Evolutionary conservation across 2,329 filamentous ascomycete species (phyloP), one percentile per base, ranked within the genome.

Genomic region (Intubia oerlemansii): DNA sequence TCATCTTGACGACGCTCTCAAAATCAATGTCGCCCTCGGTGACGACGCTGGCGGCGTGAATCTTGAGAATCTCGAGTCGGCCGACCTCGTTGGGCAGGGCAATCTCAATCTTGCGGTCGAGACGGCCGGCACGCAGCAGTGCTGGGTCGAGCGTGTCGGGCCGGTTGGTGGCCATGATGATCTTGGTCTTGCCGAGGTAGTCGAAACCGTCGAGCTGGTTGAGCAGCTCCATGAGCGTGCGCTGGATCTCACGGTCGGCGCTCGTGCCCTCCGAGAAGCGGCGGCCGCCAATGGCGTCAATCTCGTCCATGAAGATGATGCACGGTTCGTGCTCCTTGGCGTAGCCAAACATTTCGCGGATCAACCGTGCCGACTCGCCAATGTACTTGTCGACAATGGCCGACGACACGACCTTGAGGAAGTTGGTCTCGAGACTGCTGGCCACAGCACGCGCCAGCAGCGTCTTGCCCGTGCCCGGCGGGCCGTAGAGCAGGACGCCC

Each of bases 271-370:
- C 88, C 1, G 81, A 92, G 54, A 98, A 98, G 44, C 88, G 69
- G 43, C 90, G 71, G 37, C 90, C 90, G 50, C 88, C 88, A 45
- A 98, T 98, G 46, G 88, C 88, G 47, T 98, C 88, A 47, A 98
- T 98, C 56, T 98, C 88, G 62, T 98, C 90, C 88, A 98, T 98
- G 66, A 98, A 98, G 56, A 98, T 98, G 52, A 98, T 98, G 52
- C 88, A 98, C 22, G 88, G 88, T 53, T 98, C 88, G 51, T 98
- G 88, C 51, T 98, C 90, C 56, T 93, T 95, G 44, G 90, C 88
- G 47, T 98, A 98, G 33, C 88, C 90, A 47, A 98, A 98, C 90
- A 98, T 98, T 53, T 98, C 88, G 50, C 88, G 74, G 45, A 98
- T 98, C 39, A 98, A 62, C 40, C 90, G 76, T 21, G 88, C 88